phyloP scores from a whole-genome alignment of 108 stramenopile species.

The Aurantiochytrium sp. region DNA sequence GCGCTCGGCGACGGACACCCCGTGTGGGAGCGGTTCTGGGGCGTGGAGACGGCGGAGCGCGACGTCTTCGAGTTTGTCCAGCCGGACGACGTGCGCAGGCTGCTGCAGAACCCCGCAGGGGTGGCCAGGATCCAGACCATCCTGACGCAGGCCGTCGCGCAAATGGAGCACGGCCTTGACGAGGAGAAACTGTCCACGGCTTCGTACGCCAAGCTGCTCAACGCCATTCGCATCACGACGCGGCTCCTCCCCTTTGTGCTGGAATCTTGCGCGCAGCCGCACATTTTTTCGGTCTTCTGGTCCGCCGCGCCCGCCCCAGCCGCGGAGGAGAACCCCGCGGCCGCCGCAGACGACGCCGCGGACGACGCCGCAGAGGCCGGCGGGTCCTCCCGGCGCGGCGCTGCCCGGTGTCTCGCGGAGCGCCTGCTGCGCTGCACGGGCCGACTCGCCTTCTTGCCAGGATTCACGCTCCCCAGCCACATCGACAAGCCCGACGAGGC shows the following conservation, averaged over 20 bases:
- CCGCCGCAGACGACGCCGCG: not conserved
- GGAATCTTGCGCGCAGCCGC: slow-evolving; percentile 64
- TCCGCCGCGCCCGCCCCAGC: not conserved
- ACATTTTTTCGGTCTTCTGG: slow-evolving; percentile 30
- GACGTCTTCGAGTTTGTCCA: not conserved
- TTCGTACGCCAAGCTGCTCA: slow-evolving; percentile 77
- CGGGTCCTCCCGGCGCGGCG: too few relatives aligned
- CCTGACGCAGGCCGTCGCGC: not conserved
- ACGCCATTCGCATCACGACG: slow-evolving; percentile 83
- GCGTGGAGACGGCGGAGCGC: not conserved
- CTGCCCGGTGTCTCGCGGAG: not conserved
- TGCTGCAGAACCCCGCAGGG: not conserved
- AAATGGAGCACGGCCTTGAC: not conserved
- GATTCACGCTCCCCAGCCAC: not conserved
- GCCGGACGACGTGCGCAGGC: not conserved
- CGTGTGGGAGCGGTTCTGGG: slow-evolving; percentile 6
- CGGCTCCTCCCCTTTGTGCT: slow-evolving; percentile 80
- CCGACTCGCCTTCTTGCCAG: slow-evolving; percentile 48
- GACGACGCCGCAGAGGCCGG: too few relatives aligned
- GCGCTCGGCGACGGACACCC: not conserved
- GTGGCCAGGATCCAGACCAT: not conserved
- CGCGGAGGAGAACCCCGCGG: not conserved
- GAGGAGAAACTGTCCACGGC: not conserved
- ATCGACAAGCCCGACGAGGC: not conserved
- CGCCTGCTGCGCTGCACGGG: slow-evolving; percentile 32